Evolutionary conservation across 176 grass and related monocot genomes (phyloP).

Genomic region (Zea mays): Zm-B73-REFERENCE-NAM-5.0 NC_050096.1:270826001-270826500

Average conservation of each 20-base stretch:
- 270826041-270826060: constrained; percentile 61
- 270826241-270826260: constrained; percentile 78
- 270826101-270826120: constrained; percentile 62
- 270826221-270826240: constrained; percentile 37
- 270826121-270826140: constrained; percentile 65
- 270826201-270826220: constrained; percentile 76
- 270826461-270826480: not conserved
- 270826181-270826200: constrained; percentile 57
- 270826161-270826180: constrained; percentile 56
- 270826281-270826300: not conserved
- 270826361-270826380: not conserved
- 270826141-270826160: constrained; percentile 71
- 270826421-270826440: not conserved
- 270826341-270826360: not conserved
- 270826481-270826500: no score
- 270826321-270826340: no score
- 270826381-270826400: not conserved
- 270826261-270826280: constrained; percentile 22
- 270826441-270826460: not conserved
- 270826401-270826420: not conserved
- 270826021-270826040: constrained; percentile 39
- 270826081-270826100: constrained; percentile 52
- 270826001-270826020: constrained; percentile 61
- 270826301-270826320: no score
- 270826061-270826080: constrained; percentile 63